Conservation (phyloP, 1,284 basidiomycete species). For the Sporisorium scitamineum region DNA sequence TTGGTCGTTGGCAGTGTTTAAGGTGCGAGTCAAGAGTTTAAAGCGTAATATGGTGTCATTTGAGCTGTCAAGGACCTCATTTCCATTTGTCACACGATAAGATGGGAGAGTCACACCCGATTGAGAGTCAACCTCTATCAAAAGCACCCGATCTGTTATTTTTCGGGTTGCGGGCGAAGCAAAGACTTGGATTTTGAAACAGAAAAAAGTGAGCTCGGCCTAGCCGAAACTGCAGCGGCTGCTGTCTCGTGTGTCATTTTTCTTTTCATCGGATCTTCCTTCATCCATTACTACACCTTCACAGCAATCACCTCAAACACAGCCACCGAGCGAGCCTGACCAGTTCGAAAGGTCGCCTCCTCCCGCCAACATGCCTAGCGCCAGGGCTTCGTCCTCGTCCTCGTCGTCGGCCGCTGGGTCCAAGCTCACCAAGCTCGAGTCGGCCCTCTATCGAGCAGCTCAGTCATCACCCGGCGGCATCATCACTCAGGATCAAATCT, state of each 20-base stretch:
- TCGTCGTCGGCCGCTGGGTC: conserved; percentile 23
- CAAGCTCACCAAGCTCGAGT: conserved; percentile 56
- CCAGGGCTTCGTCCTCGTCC: conserved; percentile 30
- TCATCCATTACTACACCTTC: background rate
- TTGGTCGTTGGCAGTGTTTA: conserved; percentile 3
- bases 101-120: conserved; percentile 18
- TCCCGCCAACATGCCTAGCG: conserved; percentile 32
- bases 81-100: conserved; percentile 2
- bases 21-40: background rate
- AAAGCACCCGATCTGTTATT: conserved; percentile 4
- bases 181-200: background rate
- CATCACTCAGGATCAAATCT: conserved; percentile 58
- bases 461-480: conserved; percentile 35
- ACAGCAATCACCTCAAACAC: background rate
- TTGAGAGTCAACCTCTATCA: background rate
- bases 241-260: background rate
- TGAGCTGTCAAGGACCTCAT: conserved; percentile 19
- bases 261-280: background rate
- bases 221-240: background rate
- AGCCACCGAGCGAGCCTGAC: background rate
- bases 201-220: conserved; percentile 3
- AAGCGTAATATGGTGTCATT: conserved; percentile 35
- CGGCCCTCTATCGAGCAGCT: conserved; percentile 47
- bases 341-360: background rate
- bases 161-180: conserved; percentile 1